Percentiles rank a stretch among this genome's conserved stretches.
Evolutionary conservation across 192 early-diverging fungal genomes (phyloP).

Genomic region (Gaertneriomyces semiglobifer): DNA sequence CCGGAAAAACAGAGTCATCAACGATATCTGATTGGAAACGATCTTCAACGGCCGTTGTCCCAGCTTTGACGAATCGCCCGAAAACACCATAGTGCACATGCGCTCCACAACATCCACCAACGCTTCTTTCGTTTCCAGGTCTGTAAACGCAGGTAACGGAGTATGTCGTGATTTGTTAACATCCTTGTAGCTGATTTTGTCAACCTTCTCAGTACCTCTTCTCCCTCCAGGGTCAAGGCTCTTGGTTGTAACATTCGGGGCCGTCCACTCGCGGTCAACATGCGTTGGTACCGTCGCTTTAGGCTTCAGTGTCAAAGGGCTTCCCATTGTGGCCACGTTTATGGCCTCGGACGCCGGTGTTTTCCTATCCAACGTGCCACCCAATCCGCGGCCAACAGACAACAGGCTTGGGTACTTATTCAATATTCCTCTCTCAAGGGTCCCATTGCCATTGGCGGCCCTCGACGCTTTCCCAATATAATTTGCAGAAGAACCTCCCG

Average conservation of each 20-base stretch:
- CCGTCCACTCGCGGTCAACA: slow-evolving; percentile 24
- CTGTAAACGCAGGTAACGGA: neutral
- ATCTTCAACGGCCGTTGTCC: slow-evolving; percentile 24
- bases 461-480: no score
- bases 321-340: slow-evolving; percentile 27
- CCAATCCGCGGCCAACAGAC: neutral
- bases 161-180: no score
- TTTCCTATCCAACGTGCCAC: slow-evolving; percentile 21
- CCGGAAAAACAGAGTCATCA: slow-evolving; percentile 11
- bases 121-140: slow-evolving; percentile 26
- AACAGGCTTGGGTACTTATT: slow-evolving; percentile 12
- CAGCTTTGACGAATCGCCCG: slow-evolving; percentile 4
- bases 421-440: neutral
- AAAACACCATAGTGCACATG: slow-evolving; percentile 20
- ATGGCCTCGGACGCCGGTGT: slow-evolving; percentile 18
- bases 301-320: slow-evolving; percentile 27
- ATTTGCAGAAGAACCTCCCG: no score
- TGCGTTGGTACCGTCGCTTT: slow-evolving; percentile 10
- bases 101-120: slow-evolving; percentile 30
- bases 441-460: no score
- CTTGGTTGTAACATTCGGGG: neutral
- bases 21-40: slow-evolving; percentile 15
- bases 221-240: neutral
- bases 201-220: neutral
- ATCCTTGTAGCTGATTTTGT: no score